These are phyloP conservation scores for Luzula sylvatica DNA, from an alignment of 176 grass and related monocot species.

Conservation along the genomic window DNA sequence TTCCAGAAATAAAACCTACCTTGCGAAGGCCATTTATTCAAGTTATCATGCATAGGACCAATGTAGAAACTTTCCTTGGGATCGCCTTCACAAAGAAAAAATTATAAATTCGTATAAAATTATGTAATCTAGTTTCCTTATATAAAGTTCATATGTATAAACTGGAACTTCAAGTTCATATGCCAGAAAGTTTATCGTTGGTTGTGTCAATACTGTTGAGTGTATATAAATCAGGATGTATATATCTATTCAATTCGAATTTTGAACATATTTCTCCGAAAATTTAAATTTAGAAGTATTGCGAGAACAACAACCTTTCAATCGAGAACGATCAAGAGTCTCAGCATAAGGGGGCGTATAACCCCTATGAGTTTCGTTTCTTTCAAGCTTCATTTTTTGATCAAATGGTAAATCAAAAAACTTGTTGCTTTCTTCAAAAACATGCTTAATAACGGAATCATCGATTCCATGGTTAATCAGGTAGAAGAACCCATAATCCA, in stretches of 20 bases:
- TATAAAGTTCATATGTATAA: neutral
- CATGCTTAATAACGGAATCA: slow-evolving; percentile 2
- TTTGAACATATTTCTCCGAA: neutral
- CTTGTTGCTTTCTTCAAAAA: slow-evolving; percentile 56
- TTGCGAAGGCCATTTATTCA: slow-evolving; percentile 50
- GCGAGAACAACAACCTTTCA: slow-evolving; percentile 21
- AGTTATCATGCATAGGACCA: slow-evolving; percentile 17
- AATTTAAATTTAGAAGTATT: neutral
- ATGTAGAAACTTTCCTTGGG: slow-evolving; percentile 82
- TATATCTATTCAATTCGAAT: no score
- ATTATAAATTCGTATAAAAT: neutral
- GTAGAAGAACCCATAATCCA: slow-evolving; percentile 89
- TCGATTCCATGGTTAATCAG: slow-evolving; percentile 60
- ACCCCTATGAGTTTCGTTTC: slow-evolving; percentile 35
- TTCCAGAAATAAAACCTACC: slow-evolving; percentile 29
- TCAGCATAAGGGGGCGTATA: slow-evolving; percentile 65
- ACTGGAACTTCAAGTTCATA: no score
- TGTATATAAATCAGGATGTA: neutral
- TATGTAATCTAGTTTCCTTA: neutral
- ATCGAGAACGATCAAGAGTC: slow-evolving; percentile 48
- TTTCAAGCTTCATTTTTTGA: slow-evolving; percentile 53
- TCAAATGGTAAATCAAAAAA: slow-evolving; percentile 48
- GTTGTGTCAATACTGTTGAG: no score
- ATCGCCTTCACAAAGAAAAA: slow-evolving; percentile 34
- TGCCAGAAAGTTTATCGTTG: neutral